Conservation (phyloP, 2,329 filamentous ascomycete genomes). For the Venturiaceae sp. region DNA sequence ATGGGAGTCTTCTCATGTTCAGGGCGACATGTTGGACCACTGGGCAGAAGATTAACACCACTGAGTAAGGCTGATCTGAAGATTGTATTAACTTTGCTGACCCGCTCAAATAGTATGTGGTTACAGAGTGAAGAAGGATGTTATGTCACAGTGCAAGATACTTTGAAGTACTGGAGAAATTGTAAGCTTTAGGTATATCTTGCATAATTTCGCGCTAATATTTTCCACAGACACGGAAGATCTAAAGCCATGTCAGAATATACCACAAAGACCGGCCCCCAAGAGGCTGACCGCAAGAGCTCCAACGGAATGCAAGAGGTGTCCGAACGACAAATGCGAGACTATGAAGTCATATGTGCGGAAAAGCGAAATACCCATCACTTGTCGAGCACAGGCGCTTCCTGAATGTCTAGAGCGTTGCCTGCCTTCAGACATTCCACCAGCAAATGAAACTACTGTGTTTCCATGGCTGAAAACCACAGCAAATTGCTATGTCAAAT, state of each 20-base stretch:
- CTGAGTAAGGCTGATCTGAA: not conserved
- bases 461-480: not conserved
- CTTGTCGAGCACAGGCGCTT: slow-evolving; percentile 1
- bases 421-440: not conserved
- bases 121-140: not conserved
- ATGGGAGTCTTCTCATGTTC: not conserved
- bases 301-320: not conserved
- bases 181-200: not conserved
- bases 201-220: no score
- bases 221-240: not conserved
- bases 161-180: not conserved
- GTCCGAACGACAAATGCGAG: slow-evolving; percentile 1
- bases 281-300: not conserved
- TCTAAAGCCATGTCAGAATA: not conserved
- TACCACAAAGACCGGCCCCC: not conserved
- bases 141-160: not conserved
- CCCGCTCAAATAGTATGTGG: not conserved
- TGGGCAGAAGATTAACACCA: not conserved
- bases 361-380: not conserved
- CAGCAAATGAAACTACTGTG: not conserved
- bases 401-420: not conserved
- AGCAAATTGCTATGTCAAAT: not conserved
- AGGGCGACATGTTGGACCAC: slow-evolving; percentile 2
- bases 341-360: not conserved
- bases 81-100: not conserved